These are phyloP conservation scores for Eimeria falciformis DNA, from an alignment of 169 alveolate species.

Conservation along the genomic window DNA sequence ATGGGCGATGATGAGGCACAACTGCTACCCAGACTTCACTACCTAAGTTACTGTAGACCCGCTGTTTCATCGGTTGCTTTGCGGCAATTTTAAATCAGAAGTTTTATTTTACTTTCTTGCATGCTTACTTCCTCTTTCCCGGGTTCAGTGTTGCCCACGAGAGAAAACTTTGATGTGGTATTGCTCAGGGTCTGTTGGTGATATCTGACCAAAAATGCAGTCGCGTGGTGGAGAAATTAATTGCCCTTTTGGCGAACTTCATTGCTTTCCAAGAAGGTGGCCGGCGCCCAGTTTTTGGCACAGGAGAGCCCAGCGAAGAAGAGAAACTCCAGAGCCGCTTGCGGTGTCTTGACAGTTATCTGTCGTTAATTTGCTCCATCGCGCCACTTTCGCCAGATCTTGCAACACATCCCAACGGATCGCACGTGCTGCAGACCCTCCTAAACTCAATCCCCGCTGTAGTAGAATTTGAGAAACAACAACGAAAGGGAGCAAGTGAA, in stretches of 20 bases:
- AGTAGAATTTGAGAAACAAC: not conserved
- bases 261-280: not conserved
- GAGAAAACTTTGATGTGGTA: too few relatives aligned
- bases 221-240: conserved; percentile 35
- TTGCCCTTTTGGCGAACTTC: conserved; percentile 21
- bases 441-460: conserved; percentile 42
- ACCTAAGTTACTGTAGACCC: too few relatives aligned
- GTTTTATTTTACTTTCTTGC: too few relatives aligned
- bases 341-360: not conserved
- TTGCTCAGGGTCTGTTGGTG: conserved; percentile 45
- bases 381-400: conserved; percentile 21
- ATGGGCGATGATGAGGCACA: too few relatives aligned
- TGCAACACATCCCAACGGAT: conserved; percentile 58
- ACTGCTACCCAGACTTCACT: too few relatives aligned
- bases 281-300: not conserved
- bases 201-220: conserved; percentile 61
- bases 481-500: not conserved
- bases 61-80: too few relatives aligned
- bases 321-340: not conserved
- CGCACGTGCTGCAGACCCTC: conserved; percentile 73
- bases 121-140: too few relatives aligned
- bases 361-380: not conserved
- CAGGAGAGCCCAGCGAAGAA: not conserved
- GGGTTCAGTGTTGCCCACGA: too few relatives aligned
- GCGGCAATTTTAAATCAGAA: too few relatives aligned